Evolutionary conservation across 2,329 filamentous ascomycete species (phyloP).

Genomic region (Arthroderma sp.): DNA sequence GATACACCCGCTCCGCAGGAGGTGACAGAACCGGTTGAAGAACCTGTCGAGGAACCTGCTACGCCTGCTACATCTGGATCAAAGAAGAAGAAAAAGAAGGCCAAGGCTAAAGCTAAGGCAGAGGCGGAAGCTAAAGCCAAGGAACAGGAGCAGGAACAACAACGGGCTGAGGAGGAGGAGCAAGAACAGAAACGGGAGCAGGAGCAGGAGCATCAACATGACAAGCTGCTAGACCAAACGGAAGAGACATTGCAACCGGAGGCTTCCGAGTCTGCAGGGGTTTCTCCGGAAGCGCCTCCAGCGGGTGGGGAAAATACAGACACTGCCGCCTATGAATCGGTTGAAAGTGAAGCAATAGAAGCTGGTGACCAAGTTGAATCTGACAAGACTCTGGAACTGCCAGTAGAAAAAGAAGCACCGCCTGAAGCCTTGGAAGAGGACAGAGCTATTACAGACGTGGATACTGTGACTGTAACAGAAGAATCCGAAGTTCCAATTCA

Average conservation of each 20-base stretch:
- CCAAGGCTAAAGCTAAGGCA: not conserved
- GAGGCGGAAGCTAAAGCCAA: not conserved
- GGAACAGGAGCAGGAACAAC: slow-evolving; percentile 4
- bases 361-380: too few relatives aligned
- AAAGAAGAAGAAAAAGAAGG: not conserved
- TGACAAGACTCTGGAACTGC: too few relatives aligned
- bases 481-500: not conserved
- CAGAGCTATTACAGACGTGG: not conserved
- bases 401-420: not conserved
- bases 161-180: not conserved
- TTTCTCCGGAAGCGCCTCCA: too few relatives aligned
- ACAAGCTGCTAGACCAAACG: too few relatives aligned
- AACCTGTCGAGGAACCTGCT: not conserved
- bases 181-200: too few relatives aligned
- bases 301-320: too few relatives aligned
- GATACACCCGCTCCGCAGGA: not conserved
- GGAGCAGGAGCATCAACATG: too few relatives aligned
- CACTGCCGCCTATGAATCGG: too few relatives aligned
- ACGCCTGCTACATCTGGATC: not conserved
- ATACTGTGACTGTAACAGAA: slow-evolving; percentile 4
- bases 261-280: too few relatives aligned
- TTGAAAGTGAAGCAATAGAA: too few relatives aligned
- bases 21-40: not conserved
- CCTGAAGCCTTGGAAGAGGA: not conserved
- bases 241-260: too few relatives aligned